Evolutionary conservation across 805 yeast species (phyloP), one percentile per base, ranked within the genome.

Genomic region (Sungouiozyma intestinalis): DNA sequence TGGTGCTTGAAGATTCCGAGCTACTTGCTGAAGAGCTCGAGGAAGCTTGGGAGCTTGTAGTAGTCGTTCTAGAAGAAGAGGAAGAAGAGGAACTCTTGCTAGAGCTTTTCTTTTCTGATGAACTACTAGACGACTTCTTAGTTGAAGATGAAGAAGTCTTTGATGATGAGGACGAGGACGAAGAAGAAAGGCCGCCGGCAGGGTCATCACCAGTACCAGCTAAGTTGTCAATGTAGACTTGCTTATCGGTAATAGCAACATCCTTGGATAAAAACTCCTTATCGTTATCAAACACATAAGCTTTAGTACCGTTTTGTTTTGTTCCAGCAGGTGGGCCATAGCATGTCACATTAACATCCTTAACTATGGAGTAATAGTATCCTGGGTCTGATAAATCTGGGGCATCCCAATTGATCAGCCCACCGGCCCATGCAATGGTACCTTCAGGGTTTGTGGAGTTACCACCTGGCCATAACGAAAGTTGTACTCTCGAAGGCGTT

Each of bases 381-480:
- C 97, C 96, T 40, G 79, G 74, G 44, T 81, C 67, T 46, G 68
- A 54, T 45, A 87, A 74, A 62, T 86, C 96, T 3, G 69, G 58
- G 13, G 88, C 73, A 60, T 81, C 64, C 97, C 97, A 88, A 66
- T 85, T 69, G 47, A 88, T 77, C 21, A 48, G 68, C 65, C 97
- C 97, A 65, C 95, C 95, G 32, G 95, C 84, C 88, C 88, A 87
- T 44, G 71, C 81, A 47, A 74, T 69, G 13, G 87, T 81, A 68
- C 88, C 88, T 20, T 54, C 48, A 17, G 73, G 74, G 53, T 71
- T 72, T 24, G 68, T 53, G 8, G 72, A 48, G 47, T 64, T 70
- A 61, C 87, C 88, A 66, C 76, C 88, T 2, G 90, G 86, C 90
- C 90, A 82, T 44, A 82, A 58, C 3, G 88, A 82, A 40, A 81